Evolutionary conservation across 2,329 filamentous ascomycete genomes (phyloP), one percentile per base, ranked within the genome.

Genomic region (Ambrosiella xylebori): DNA sequence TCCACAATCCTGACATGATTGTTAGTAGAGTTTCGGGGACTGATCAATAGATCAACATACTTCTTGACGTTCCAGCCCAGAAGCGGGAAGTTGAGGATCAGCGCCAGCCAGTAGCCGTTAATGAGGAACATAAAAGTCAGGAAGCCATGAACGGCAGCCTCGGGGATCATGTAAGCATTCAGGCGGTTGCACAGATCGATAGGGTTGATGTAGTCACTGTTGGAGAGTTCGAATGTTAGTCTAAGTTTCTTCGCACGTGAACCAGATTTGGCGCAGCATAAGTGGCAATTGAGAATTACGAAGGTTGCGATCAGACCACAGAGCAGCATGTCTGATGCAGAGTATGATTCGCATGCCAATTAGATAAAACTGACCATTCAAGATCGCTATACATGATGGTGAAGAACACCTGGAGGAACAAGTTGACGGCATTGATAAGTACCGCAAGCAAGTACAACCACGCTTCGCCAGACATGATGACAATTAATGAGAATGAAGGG

Each of bases 361-460:
- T 27, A n/a, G 8, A 51, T 35, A 19, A 11, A 40, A 78, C 87
- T 68, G 76, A 95, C 90, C 93, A 98, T 85, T 98, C 93, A 68
- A 98, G 75, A 79, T 98, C 93, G 73, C 88, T 95, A 76, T 97
- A 98, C 94, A 98, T 98, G 70, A 98, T 98, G 60, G 93, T 98
- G 77, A 98, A 98, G 81, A 98, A 98, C 67, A 98, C 93, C 77
- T 98, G 94, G 60, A 98, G 80, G 74, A 98, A 98, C 69, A 98
- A 81, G 79, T 98, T 98, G 82, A 98, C 90, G 76, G 93, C 93
- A 77, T 98, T 98, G 78, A 98, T 94, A 71, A 98, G 81, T 73
- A 98, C 94, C 74, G 91, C 85, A 74, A 98, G 80, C 67, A 98
- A 84, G 77, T 94, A 98, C 71, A 98, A 78, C 93, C 93, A 96